Percentiles rank a stretch among this genome's conserved stretches.
Evolutionary conservation across 1,284 basidiomycete genomes (phyloP).

Genomic region (Trichosporon inkin): DNA sequence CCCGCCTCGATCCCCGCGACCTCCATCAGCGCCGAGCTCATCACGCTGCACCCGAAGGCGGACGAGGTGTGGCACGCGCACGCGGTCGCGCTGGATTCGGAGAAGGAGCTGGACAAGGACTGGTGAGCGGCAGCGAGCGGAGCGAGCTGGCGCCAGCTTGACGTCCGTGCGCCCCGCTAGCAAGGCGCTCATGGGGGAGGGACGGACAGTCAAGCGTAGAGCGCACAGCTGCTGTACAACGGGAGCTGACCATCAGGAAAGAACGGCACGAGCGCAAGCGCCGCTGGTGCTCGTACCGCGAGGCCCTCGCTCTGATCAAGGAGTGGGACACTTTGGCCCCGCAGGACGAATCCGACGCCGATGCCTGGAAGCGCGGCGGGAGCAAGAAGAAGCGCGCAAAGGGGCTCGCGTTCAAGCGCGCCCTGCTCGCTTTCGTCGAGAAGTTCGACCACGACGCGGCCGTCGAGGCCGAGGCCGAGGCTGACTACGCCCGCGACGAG

Average conservation of each 20-base stretch:
- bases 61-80: slow-evolving; percentile 37
- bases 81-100: slow-evolving; percentile 24
- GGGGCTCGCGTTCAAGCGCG: slow-evolving; percentile 34
- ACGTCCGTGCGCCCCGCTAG: too few relatives aligned
- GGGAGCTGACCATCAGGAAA: slow-evolving; percentile 25
- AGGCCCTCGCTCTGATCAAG: slow-evolving; percentile 26
- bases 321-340: slow-evolving; percentile 27
- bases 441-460: slow-evolving; percentile 14
- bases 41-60: not conserved
- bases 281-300: slow-evolving; percentile 26
- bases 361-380: slow-evolving; percentile 13
- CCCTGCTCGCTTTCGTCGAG: slow-evolving; percentile 24
- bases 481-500: too few relatives aligned
- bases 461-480: not conserved
- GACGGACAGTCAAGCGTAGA: too few relatives aligned
- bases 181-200: too few relatives aligned
- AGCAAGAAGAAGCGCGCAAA: slow-evolving; percentile 38
- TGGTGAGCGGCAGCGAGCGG: slow-evolving; percentile 27
- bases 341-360: slow-evolving; percentile 5
- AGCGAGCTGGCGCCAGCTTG: too few relatives aligned
- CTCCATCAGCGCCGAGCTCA: slow-evolving; percentile 12
- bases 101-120: slow-evolving; percentile 16
- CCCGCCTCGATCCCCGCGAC: not conserved
- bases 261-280: slow-evolving; percentile 35
- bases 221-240: too few relatives aligned